Percentiles rank a stretch among this genome's conserved stretches.
Evolutionary conservation across 192 early-diverging fungal species (phyloP).

Genomic region (Spizellomyces punctatus): DNA sequence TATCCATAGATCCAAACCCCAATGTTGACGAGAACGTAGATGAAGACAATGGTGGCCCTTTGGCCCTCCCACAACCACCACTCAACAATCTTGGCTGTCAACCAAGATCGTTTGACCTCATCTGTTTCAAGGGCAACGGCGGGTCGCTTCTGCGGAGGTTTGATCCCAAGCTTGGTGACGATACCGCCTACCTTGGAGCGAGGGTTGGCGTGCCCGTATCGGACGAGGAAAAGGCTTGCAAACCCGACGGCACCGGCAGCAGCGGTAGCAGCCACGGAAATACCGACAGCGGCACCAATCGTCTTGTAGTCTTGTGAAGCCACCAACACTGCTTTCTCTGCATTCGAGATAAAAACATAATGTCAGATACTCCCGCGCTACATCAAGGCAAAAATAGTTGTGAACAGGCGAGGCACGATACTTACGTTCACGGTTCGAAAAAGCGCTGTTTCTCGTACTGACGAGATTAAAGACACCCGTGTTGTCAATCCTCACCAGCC

Average conservation of each 20-base stretch:
- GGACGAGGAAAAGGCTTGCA: not conserved
- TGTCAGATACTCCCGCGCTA: not conserved
- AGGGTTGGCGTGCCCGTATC: slow-evolving; percentile 12
- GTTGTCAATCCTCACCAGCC: slow-evolving; percentile 35
- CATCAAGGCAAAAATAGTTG: no score
- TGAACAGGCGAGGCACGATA: not conserved
- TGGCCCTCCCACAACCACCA: slow-evolving; percentile 40
- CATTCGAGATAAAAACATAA: no score
- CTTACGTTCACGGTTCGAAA: slow-evolving; percentile 37
- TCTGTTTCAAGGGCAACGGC: not conserved
- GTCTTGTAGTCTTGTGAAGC: slow-evolving; percentile 24
- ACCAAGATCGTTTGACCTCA: not conserved
- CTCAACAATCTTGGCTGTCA: slow-evolving; percentile 10
- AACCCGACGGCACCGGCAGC: slow-evolving; percentile 19
- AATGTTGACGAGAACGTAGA: slow-evolving; percentile 23
- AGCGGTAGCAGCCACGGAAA: slow-evolving; percentile 15
- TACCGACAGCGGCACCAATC: slow-evolving; percentile 17
- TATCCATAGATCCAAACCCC: slow-evolving; percentile 39
- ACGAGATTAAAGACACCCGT: slow-evolving; percentile 31
- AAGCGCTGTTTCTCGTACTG: slow-evolving; percentile 36
- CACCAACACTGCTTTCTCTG: slow-evolving; percentile 29
- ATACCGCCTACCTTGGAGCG: slow-evolving; percentile 1
- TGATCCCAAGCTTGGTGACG: not conserved
- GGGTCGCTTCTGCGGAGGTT: not conserved
- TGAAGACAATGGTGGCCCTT: slow-evolving; percentile 11